Percentiles rank a stretch among this genome's conserved stretches.
phyloP scores from a whole-genome alignment of 169 alveolate species.

The Babesia microti region DNA sequence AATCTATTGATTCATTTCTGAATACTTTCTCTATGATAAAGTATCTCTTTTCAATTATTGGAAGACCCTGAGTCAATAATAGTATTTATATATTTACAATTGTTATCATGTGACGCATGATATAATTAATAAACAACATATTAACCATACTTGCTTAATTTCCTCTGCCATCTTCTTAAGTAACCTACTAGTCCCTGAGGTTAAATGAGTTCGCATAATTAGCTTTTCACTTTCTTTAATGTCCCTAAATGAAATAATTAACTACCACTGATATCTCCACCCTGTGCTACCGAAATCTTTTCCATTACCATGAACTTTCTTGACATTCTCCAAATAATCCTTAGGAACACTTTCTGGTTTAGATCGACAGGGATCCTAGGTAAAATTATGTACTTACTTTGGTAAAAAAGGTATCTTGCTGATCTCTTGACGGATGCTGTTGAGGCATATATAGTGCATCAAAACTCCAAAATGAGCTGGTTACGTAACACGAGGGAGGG shows the following conservation, averaged over 20 bases:
- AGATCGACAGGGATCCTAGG: constrained; percentile 44
- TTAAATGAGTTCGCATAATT: constrained; percentile 95
- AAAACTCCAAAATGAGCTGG: constrained; percentile 98
- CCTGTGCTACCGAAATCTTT: constrained; percentile 94
- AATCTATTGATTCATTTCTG: constrained; percentile 97
- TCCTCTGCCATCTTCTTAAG: constrained; percentile 85
- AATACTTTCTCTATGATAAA: constrained; percentile 98
- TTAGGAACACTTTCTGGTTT: constrained; percentile 35
- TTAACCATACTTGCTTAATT: constrained; percentile 42
- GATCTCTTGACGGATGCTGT: constrained; percentile 99
- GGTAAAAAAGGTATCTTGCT: constrained; percentile 98
- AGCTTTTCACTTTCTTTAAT: constrained; percentile 49
- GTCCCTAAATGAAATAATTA: constrained; percentile 35
- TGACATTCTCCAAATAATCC: constrained; percentile 81
- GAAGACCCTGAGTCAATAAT: constrained; percentile 4
- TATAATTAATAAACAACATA: constrained; percentile 3
- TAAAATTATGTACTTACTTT: constrained; percentile 35
- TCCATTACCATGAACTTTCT: constrained; percentile 82
- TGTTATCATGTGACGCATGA: not conserved
- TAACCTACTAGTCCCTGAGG: constrained; percentile 95
- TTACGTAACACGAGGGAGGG: constrained; percentile 95
- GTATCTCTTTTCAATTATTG: constrained; percentile 79
- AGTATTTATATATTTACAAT: not conserved
- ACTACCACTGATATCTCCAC: constrained; percentile 92
- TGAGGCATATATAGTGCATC: constrained; percentile 98